Conservation (phyloP, 495 filamentous ascomycete genomes). For the Choiromyces venosus region DNA sequence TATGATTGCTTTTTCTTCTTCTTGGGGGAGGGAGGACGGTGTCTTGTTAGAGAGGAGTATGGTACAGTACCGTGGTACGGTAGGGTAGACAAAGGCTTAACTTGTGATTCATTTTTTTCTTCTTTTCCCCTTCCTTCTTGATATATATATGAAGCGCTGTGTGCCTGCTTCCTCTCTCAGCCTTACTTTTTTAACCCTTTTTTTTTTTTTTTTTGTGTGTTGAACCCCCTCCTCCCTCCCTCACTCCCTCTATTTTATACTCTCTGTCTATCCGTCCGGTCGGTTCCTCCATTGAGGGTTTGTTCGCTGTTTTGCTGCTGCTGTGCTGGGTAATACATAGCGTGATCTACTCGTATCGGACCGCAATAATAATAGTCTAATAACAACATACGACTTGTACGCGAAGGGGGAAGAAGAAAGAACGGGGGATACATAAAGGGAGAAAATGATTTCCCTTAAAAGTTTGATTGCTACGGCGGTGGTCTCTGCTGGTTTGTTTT, state of each 20-base stretch:
- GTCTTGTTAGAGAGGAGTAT: background rate
- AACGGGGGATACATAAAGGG: background rate
- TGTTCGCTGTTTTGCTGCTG: too few species aligned
- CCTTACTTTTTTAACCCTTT: background rate
- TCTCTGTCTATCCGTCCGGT: background rate
- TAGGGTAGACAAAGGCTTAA: too few species aligned
- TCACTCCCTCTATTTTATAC: background rate
- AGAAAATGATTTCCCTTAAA: background rate
- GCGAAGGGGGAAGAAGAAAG: too few species aligned
- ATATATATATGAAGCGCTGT: background rate
- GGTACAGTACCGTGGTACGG: too few species aligned
- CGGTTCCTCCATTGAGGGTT: too few species aligned
- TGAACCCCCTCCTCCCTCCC: too few species aligned
- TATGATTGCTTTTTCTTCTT: background rate
- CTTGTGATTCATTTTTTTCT: background rate
- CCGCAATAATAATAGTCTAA: background rate
- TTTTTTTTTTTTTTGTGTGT: too few species aligned
- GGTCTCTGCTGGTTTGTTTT: slow-evolving; percentile 1
- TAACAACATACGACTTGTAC: background rate
- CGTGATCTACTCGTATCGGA: background rate
- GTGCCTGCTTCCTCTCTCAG: background rate
- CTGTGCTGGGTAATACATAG: background rate
- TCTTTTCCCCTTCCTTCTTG: background rate
- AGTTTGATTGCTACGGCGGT: background rate
- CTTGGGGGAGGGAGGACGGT: background rate